A percentile compares a stretch with the other conserved stretches of the same genome.
These are phyloP conservation scores for Aspergillus floridensis DNA, from an alignment of 2,329 filamentous ascomycete species.

Conservation along the genomic window DNA sequence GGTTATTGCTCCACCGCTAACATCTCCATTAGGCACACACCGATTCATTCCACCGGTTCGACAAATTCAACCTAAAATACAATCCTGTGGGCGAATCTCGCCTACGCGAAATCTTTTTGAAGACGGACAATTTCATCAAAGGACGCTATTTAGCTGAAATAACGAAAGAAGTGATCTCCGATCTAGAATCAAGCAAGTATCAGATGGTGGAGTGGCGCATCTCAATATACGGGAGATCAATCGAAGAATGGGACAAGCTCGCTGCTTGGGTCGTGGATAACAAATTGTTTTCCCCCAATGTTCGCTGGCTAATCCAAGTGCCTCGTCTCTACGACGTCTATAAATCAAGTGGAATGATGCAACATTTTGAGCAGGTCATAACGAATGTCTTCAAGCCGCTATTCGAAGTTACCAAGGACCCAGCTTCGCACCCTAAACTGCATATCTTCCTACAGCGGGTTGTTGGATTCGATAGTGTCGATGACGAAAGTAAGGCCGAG, in stretches of 20 bases:
- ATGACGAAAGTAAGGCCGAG: slow-evolving; percentile 97
- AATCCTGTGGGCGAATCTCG: slow-evolving; percentile 96
- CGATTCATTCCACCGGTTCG: slow-evolving; percentile 96
- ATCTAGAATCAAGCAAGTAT: slow-evolving; percentile 97
- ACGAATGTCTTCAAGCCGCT: slow-evolving; percentile 89
- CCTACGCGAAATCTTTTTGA: slow-evolving; percentile 94
- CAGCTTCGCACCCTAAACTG: slow-evolving; percentile 81
- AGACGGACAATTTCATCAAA: slow-evolving; percentile 97
- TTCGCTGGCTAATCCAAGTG: slow-evolving; percentile 94
- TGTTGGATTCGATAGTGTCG: slow-evolving; percentile 94
- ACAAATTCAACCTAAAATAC: slow-evolving; percentile 99
- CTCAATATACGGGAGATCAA: slow-evolving; percentile 87
- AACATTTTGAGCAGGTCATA: slow-evolving; percentile 85
- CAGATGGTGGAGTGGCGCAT: slow-evolving; percentile 99
- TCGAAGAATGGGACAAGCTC: slow-evolving; percentile 96
- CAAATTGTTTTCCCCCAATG: slow-evolving; percentile 95
- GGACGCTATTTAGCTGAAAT: slow-evolving; percentile 96
- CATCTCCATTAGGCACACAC: slow-evolving; percentile 69
- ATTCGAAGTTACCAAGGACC: slow-evolving; percentile 90
- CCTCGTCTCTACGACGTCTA: slow-evolving; percentile 95
- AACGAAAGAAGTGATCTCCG: slow-evolving; percentile 94
- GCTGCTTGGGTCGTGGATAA: slow-evolving; percentile 97
- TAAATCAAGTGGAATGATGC: slow-evolving; percentile 82
- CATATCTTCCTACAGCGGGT: slow-evolving; percentile 93
- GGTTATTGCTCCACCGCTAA: slow-evolving; percentile 9